A percentile compares a stretch with the other conserved stretches of the same genome.
Conservation (phyloP, 345 rosid genomes). For the Toxicodendron radicans region DNA sequence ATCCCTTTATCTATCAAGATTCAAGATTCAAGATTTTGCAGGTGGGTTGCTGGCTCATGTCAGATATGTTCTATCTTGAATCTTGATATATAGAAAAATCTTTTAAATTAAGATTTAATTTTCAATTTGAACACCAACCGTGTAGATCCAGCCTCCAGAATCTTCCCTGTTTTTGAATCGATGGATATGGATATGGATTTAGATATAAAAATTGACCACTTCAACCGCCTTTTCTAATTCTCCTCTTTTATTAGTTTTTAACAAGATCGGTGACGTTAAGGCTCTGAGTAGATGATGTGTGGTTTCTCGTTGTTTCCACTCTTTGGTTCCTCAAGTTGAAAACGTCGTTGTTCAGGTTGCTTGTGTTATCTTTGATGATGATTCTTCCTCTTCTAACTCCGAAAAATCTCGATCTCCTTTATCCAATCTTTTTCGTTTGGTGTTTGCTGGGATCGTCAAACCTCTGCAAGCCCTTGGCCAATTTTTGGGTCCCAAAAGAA, state of each 20-base stretch:
- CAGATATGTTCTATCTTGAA: not conserved
- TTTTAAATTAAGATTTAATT: not conserved
- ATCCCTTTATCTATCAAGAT: not conserved
- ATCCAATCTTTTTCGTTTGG: conserved; percentile 48
- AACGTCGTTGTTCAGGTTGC: conserved; percentile 91
- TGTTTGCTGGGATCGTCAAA: conserved; percentile 67
- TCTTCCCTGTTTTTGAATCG: conserved; percentile 51
- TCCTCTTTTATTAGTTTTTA: conserved; percentile 69
- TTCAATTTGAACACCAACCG: conserved; percentile 14
- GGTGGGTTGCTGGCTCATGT: too few relatives aligned
- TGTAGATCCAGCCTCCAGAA: conserved; percentile 56
- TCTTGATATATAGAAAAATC: not conserved
- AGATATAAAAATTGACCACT: conserved; percentile 50
- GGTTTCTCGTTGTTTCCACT: conserved; percentile 75
- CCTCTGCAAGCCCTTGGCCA: conserved; percentile 77
- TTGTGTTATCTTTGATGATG: conserved; percentile 94
- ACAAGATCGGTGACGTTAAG: conserved; percentile 87
- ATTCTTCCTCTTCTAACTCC: conserved; percentile 37
- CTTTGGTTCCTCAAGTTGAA: conserved; percentile 74
- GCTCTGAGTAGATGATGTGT: conserved; percentile 90
- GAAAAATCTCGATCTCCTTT: conserved; percentile 62
- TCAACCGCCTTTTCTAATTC: conserved; percentile 87
- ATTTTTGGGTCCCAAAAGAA: conserved; percentile 54
- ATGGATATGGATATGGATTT: too few relatives aligned
- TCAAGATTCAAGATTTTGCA: not conserved